Evolutionary conservation across 352 stramenopile species (phyloP).

Genomic region (Phytophthora idaei): DNA sequence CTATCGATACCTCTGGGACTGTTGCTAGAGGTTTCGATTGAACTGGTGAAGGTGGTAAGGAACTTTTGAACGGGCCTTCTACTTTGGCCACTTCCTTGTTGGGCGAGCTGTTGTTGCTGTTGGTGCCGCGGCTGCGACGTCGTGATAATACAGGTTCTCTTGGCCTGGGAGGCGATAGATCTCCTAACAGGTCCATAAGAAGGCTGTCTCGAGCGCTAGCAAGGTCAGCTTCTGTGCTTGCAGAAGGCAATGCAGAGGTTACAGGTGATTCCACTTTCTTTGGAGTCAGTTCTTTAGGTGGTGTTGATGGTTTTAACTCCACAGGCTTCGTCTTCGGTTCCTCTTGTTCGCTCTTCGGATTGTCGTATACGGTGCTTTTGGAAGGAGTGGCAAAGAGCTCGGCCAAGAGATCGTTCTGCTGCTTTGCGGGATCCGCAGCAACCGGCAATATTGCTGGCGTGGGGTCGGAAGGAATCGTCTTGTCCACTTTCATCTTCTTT

Average conservation of each 20-base stretch:
- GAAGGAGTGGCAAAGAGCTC: constrained; percentile 33
- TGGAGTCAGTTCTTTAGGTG: constrained; percentile 5
- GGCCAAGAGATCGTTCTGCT: constrained; percentile 34
- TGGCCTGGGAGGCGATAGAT: constrained; percentile 43
- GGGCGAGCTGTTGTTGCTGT: constrained; percentile 22
- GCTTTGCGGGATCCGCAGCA: constrained; percentile 16
- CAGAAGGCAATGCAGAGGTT: background rate
- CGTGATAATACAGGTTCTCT: constrained; percentile 7
- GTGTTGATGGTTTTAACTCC: constrained; percentile 7
- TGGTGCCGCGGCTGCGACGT: constrained; percentile 14
- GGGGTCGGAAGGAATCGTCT: background rate
- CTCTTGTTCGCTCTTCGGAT: constrained; percentile 1
- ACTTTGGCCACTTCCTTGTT: constrained; percentile 24
- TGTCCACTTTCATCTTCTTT: constrained; percentile 13
- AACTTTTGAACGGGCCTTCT: constrained; percentile 19
- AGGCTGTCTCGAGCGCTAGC: constrained; percentile 57
- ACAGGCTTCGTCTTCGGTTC: background rate
- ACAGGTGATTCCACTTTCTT: background rate
- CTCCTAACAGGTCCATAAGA: constrained; percentile 55
- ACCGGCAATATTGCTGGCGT: background rate
- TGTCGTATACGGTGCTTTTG: constrained; percentile 4
- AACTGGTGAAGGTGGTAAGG: constrained; percentile 13
- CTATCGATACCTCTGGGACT: constrained; percentile 13
- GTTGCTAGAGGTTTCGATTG: constrained; percentile 11
- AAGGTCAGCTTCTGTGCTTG: constrained; percentile 12